Percentiles rank a stretch among this genome's conserved stretches.
These are phyloP conservation scores for Moesziomyces parantarcticus DNA, from an alignment of 1,284 basidiomycete species.

Conservation along the genomic window DNA sequence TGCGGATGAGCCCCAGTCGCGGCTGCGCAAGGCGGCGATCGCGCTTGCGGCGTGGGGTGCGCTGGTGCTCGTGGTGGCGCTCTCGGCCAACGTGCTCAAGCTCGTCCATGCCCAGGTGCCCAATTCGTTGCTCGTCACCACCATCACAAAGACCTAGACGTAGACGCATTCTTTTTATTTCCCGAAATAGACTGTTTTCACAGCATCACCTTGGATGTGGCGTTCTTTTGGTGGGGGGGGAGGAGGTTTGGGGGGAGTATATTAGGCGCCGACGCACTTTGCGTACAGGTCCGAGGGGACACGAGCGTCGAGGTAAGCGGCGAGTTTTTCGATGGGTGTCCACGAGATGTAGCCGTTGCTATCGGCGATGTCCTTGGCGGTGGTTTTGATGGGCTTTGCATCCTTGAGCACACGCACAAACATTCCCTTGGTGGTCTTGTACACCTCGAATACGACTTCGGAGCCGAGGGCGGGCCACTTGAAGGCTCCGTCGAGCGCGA, in stretches of 20 bases:
- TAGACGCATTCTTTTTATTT: no score
- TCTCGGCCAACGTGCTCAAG: conserved; percentile 59
- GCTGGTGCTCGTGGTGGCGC: conserved; percentile 51
- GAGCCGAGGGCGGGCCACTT: conserved; percentile 48
- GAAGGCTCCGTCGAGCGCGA: conserved; percentile 37
- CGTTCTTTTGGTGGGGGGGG: no score
- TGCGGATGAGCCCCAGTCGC: conserved; percentile 30
- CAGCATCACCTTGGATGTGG: no score
- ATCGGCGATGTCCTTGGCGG: conserved; percentile 15
- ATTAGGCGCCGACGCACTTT: conserved; percentile 41
- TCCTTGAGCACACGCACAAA: conserved; percentile 36
- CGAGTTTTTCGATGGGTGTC: conserved; percentile 37
- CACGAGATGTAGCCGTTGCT: conserved; percentile 11
- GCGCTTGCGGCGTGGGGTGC: conserved; percentile 48
- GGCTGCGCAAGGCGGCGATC: conserved; percentile 33
- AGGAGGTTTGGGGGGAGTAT: neutral
- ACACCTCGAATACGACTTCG: conserved; percentile 54
- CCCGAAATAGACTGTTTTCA: no score
- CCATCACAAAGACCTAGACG: neutral
- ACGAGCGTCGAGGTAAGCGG: conserved; percentile 33
- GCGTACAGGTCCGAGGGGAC: conserved; percentile 42
- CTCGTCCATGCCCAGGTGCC: conserved; percentile 45
- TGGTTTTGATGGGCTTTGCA: conserved; percentile 33
- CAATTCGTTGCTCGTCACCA: conserved; percentile 27
- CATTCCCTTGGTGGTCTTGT: conserved; percentile 12